Evolutionary conservation across 768 basidiomycete genomes (phyloP).

Genomic region (Pleurotus ostreatus): DNA sequence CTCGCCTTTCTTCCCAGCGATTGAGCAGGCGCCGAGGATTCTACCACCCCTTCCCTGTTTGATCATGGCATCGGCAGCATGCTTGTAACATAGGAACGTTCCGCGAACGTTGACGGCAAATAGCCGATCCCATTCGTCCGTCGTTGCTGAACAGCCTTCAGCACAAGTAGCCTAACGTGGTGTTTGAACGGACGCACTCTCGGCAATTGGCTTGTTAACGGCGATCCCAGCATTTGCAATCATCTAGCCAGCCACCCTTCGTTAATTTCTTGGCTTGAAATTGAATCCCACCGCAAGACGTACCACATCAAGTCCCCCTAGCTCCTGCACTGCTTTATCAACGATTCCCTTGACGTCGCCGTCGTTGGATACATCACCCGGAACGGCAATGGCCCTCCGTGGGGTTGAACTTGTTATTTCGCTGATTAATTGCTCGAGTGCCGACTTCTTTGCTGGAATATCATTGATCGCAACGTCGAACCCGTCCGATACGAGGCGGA

Average conservation of each 20-base stretch:
- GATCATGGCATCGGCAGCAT: conserved; percentile 29
- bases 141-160: conserved; percentile 10
- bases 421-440: conserved; percentile 12
- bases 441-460: conserved; percentile 7
- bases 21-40: conserved; percentile 26
- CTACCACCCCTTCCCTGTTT: conserved; percentile 29
- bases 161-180: background rate
- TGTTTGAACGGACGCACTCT: conserved; percentile 14
- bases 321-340: conserved; percentile 10
- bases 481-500: conserved; percentile 32
- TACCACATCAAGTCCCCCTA: conserved; percentile 28
- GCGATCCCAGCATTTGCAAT: conserved; percentile 32
- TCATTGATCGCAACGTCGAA: conserved; percentile 34
- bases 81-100: conserved; percentile 27
- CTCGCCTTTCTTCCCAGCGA: background rate
- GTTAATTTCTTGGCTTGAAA: background rate
- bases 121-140: conserved; percentile 23
- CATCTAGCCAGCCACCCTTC: conserved; percentile 18
- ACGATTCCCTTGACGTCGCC: conserved; percentile 15
- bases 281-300: background rate
- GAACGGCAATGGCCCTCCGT: conserved; percentile 9
- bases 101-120: conserved; percentile 27
- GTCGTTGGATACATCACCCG: conserved; percentile 4
- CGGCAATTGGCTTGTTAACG: conserved; percentile 14
- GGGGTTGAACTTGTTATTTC: conserved; percentile 20